phyloP scores from a whole-genome alignment of 768 basidiomycete genomes.

The Termitomyces sp. region DNA sequence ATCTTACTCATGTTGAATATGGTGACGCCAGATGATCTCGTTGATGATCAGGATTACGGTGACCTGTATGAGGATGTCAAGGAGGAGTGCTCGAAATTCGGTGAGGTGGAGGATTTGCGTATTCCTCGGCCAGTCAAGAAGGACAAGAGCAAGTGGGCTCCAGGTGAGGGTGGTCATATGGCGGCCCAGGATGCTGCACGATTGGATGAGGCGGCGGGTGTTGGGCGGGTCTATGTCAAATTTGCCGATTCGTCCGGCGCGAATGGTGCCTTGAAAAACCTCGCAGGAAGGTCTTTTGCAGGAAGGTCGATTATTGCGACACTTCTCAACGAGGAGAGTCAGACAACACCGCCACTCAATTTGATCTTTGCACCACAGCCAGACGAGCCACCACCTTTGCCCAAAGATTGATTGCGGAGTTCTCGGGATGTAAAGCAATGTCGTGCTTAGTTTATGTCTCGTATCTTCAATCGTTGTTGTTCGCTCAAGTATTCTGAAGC shows the following conservation, averaged over 20 bases:
- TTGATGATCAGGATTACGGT: constrained; percentile 87
- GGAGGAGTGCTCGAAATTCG: constrained; percentile 83
- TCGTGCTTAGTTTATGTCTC: constrained; percentile 1
- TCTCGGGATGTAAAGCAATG: constrained; percentile 15
- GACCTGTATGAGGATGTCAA: constrained; percentile 95
- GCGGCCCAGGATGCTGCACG: constrained; percentile 64
- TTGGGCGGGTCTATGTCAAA: constrained; percentile 95
- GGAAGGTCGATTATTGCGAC: constrained; percentile 88
- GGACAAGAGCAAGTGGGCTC: constrained; percentile 75
- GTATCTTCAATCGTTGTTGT: neutral
- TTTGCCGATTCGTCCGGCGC: constrained; percentile 64
- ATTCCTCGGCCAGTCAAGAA: constrained; percentile 89
- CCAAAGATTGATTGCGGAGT: constrained; percentile 19
- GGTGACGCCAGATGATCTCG: constrained; percentile 91
- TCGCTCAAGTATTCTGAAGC: neutral
- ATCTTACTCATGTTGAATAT: constrained; percentile 98
- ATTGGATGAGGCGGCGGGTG: constrained; percentile 85
- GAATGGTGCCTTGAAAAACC: constrained; percentile 69
- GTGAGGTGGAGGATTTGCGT: constrained; percentile 77
- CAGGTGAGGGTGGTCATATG: constrained; percentile 57
- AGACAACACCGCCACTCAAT: constrained; percentile 78
- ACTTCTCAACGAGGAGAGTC: constrained; percentile 76
- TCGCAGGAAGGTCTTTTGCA: constrained; percentile 88
- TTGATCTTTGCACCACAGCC: constrained; percentile 84
- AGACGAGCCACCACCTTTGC: constrained; percentile 77